These are phyloP conservation scores for Penicillium vulpinum DNA, from an alignment of 2,329 filamentous ascomycete species.

Conservation along the genomic window DNA sequence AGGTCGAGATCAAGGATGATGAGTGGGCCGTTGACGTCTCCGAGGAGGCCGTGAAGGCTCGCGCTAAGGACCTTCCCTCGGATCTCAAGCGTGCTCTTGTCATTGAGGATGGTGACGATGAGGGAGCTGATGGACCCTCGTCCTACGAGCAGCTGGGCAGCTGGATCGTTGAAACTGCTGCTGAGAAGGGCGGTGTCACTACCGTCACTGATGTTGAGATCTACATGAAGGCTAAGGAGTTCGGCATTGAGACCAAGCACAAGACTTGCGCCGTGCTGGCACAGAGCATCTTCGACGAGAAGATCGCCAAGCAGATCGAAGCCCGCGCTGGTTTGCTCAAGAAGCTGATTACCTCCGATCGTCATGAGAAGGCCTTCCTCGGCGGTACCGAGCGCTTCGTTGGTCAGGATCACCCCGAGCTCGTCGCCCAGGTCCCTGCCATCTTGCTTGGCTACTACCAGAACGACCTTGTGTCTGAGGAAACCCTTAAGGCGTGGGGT, in stretches of 20 bases:
- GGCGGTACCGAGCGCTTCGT: constrained; percentile 94
- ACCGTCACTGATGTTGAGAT: constrained; percentile 86
- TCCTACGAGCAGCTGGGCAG: constrained; percentile 88
- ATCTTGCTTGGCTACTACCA: constrained; percentile 90
- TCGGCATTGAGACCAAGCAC: constrained; percentile 93
- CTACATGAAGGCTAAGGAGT: constrained; percentile 94
- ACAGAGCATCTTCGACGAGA: constrained; percentile 89
- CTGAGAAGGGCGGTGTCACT: constrained; percentile 69
- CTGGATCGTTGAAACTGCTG: constrained; percentile 79
- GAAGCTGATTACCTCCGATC: constrained; percentile 87
- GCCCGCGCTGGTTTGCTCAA: constrained; percentile 83
- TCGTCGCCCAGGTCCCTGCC: constrained; percentile 75
- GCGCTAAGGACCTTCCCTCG: constrained; percentile 86
- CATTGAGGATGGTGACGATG: constrained; percentile 74
- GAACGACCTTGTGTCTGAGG: constrained; percentile 83
- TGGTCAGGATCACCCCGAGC: constrained; percentile 74
- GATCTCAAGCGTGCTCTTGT: constrained; percentile 92
- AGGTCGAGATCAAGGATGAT: constrained; percentile 73
- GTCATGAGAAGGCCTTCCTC: constrained; percentile 91
- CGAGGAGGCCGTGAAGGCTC: constrained; percentile 90
- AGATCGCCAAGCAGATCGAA: constrained; percentile 83
- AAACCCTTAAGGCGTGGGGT: constrained; percentile 87
- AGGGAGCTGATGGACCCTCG: constrained; percentile 75
- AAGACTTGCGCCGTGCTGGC: constrained; percentile 88
- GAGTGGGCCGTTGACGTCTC: constrained; percentile 98